Conservation (phyloP, 192 early-diverging fungal species). For the Umbelopsis sp. region DNA sequence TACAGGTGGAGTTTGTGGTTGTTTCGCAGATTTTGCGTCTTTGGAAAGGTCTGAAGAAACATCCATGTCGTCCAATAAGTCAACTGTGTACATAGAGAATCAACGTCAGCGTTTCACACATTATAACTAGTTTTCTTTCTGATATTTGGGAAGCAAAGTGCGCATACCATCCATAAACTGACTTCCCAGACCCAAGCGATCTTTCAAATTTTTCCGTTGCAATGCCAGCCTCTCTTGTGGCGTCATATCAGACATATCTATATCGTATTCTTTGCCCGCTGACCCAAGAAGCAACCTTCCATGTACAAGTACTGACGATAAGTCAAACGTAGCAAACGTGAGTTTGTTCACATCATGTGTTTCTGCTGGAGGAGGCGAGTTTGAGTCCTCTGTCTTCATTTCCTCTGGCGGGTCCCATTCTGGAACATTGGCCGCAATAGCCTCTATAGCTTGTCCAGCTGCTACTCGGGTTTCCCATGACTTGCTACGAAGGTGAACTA, state of each 20-base stretch:
- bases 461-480: constrained; percentile 96
- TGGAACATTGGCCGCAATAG: constrained; percentile 87
- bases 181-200: constrained; percentile 83
- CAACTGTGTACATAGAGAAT: constrained; percentile 51
- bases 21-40: neutral
- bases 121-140: neutral
- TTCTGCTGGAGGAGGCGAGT: constrained; percentile 20
- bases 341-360: constrained; percentile 54
- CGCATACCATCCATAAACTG: constrained; percentile 83
- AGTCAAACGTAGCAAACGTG: constrained; percentile 82
- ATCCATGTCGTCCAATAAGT: constrained; percentile 86
- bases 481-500: constrained; percentile 84
- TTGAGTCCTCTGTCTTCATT: constrained; percentile 14
- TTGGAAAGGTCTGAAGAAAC: constrained; percentile 42
- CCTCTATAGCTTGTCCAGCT: constrained; percentile 89
- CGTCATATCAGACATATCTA: constrained; percentile 76
- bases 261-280: constrained; percentile 93
- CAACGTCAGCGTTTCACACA: neutral
- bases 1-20: constrained; percentile 20
- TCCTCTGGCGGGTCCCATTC: constrained; percentile 71
- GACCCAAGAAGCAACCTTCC: constrained; percentile 82
- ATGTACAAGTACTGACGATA: constrained; percentile 76
- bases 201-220: constrained; percentile 81
- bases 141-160: neutral
- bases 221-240: constrained; percentile 79